Conservation (phyloP, 352 stramenopile genomes). For the Globisporangium nunn region DNA sequence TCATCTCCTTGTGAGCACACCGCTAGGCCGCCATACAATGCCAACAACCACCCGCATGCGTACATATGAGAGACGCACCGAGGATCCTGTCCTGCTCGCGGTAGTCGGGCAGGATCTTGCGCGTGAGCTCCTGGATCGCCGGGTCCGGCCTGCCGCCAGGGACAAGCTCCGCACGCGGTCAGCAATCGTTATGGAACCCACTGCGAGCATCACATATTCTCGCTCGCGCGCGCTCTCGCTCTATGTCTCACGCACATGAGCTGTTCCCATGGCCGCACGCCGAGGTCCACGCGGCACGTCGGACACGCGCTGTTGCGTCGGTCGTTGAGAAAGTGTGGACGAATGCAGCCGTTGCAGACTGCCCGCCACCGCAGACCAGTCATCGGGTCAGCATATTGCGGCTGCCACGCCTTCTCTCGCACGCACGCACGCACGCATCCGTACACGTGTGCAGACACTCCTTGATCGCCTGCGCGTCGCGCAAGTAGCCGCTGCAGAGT, state of each 20-base stretch:
- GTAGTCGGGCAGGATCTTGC: slow-evolving; percentile 44
- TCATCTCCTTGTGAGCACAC: neutral
- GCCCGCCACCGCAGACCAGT: too few relatives aligned
- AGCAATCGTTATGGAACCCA: neutral
- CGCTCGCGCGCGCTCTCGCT: neutral
- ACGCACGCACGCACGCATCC: neutral
- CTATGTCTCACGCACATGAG: slow-evolving; percentile 29
- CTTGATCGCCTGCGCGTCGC: slow-evolving; percentile 63
- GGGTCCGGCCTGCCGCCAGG: slow-evolving; percentile 33
- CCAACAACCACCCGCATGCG: too few relatives aligned
- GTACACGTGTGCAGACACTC: slow-evolving; percentile 79
- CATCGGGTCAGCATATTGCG: too few relatives aligned
- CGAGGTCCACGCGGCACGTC: slow-evolving; percentile 34
- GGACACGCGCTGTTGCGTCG: slow-evolving; percentile 29
- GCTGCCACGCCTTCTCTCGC: neutral
- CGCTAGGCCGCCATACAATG: neutral
- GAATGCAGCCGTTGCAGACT: slow-evolving; percentile 69
- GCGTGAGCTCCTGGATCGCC: slow-evolving; percentile 42
- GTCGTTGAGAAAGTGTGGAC: slow-evolving; percentile 30
- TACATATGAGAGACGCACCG: slow-evolving; percentile 14
- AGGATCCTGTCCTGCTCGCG: slow-evolving; percentile 29
- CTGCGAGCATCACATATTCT: neutral
- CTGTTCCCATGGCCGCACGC: slow-evolving; percentile 41
- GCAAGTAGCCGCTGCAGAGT: slow-evolving; percentile 64
- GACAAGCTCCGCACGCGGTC: too few relatives aligned